Percentiles rank a stretch among this genome's conserved stretches.
phyloP scores from a whole-genome alignment of 768 basidiomycete genomes.

The Auricularia sp. region DNA sequence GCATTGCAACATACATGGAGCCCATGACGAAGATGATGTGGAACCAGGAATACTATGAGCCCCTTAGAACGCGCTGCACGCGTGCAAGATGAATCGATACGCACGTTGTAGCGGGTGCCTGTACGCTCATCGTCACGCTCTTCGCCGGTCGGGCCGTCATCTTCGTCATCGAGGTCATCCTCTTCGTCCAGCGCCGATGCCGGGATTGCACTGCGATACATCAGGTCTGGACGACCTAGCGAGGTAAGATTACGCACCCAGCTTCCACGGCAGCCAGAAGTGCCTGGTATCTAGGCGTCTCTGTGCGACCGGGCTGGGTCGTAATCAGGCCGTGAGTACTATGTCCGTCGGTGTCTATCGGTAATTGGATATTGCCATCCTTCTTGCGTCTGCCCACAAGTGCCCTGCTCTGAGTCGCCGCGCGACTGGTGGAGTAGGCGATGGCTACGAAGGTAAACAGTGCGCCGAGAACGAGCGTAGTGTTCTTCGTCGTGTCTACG shows the following conservation, averaged over 20 bases:
- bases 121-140: slow-evolving; percentile 84
- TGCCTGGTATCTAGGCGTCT: slow-evolving; percentile 87
- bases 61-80: neutral
- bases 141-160: slow-evolving; percentile 47
- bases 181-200: slow-evolving; percentile 80
- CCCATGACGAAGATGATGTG: slow-evolving; percentile 94
- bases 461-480: slow-evolving; percentile 82
- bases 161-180: slow-evolving; percentile 51
- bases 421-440: slow-evolving; percentile 92
- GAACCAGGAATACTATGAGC: slow-evolving; percentile 88
- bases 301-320: slow-evolving; percentile 73
- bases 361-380: slow-evolving; percentile 52
- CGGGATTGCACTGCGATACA: slow-evolving; percentile 56
- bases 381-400: slow-evolving; percentile 67
- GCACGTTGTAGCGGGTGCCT: slow-evolving; percentile 89
- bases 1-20: slow-evolving; percentile 95
- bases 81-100: slow-evolving; percentile 15
- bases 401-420: slow-evolving; percentile 90
- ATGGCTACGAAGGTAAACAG: slow-evolving; percentile 96
- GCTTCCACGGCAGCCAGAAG: slow-evolving; percentile 92
- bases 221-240: neutral
- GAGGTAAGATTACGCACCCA: slow-evolving; percentile 29
- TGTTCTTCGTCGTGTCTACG: slow-evolving; percentile 62
- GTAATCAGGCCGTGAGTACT: slow-evolving; percentile 60
- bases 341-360: slow-evolving; percentile 40